Conservation (phyloP, 1,139 yeast species). For the Kodamaea plutei region DNA sequence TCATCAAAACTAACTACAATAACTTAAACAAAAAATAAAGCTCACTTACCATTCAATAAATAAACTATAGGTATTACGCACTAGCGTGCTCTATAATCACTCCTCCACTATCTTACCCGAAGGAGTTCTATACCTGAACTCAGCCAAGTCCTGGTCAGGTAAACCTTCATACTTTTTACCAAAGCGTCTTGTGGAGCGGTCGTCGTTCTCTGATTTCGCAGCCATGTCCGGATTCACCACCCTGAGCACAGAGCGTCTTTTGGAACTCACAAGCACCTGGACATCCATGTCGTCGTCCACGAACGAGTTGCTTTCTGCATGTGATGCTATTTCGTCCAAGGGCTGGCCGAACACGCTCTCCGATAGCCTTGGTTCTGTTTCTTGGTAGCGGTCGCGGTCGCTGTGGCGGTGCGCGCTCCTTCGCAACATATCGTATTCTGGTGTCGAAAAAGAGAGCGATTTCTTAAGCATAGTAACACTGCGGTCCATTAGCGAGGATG, state of each 20-base stretch:
- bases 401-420: too few species aligned
- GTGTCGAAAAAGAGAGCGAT: conserved; percentile 19
- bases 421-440: conserved; percentile 8
- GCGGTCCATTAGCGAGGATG: conserved; percentile 16
- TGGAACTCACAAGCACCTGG: conserved; percentile 71
- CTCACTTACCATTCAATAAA: too few species aligned
- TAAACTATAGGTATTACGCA: too few species aligned
- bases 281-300: conserved; percentile 55
- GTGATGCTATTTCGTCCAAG: conserved; percentile 2
- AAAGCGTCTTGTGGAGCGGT: conserved; percentile 5
- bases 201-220: conserved; percentile 16
- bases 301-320: conserved; percentile 3
- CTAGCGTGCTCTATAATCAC: too few species aligned
- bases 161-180: conserved; percentile 10
- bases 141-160: conserved; percentile 1
- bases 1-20: too few species aligned
- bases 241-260: conserved; percentile 56
- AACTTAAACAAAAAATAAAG: too few species aligned
- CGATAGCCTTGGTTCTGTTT: not conserved
- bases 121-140: conserved; percentile 28
- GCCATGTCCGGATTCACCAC: conserved; percentile 65
- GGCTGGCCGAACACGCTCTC: conserved; percentile 7
- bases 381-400: not conserved
- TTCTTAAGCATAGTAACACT: conserved; percentile 21
- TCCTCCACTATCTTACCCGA: conserved; percentile 20